Base-by-base conservation (phyloP, 139 green algal genomes). In the Picochlorum costavermella region DNA sequence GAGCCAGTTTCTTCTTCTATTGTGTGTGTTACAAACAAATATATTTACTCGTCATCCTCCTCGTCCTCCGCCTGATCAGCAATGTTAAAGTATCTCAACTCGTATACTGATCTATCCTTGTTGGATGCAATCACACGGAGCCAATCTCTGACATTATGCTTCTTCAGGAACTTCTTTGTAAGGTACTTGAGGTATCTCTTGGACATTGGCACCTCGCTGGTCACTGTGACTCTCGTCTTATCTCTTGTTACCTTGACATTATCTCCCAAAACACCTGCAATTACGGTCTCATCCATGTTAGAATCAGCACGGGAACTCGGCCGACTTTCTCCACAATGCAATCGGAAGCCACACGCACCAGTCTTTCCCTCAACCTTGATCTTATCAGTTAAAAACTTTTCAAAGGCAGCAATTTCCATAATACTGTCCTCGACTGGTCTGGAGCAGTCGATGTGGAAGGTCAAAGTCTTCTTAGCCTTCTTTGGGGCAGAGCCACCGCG, bases 151-250 rank as follows among this genome's bases (percentile, higher is more conserved):
- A 99, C 94, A 75, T 95, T 96, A 91, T 99, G 90, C 91, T 98
- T 98, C 85, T 98, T 98, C 75, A 98, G 71, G 88, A 95, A 98
- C 86, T 98, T 98, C 90, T 98, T 98, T 28, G 93, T 98, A 56
- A 98, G 75, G 84, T 99, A 99, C 85, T 99, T 99, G 53, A 99
- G 80, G 69, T 75, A 86, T 60, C 85, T 73, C 90, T 97, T 97
- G 74, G 81, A 90, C 71, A 97, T 88, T 30, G 81, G 61, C 9
- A 76, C 72, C 65, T 92, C 86, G 23, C 67, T 65, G 53, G 86
- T 95, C 26, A 98, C 84, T n/a, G 73, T 86, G 16, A 98, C 77
- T 81, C 89, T 92, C 61, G 72, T 88, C 86, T 96, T 98, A 64
- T 98, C 90, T 49, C 84, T 83, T 11, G 72, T 55, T 5, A 97